phyloP scores from a whole-genome alignment of 1,284 basidiomycete species.

The Melampsora larici-populina region DNA sequence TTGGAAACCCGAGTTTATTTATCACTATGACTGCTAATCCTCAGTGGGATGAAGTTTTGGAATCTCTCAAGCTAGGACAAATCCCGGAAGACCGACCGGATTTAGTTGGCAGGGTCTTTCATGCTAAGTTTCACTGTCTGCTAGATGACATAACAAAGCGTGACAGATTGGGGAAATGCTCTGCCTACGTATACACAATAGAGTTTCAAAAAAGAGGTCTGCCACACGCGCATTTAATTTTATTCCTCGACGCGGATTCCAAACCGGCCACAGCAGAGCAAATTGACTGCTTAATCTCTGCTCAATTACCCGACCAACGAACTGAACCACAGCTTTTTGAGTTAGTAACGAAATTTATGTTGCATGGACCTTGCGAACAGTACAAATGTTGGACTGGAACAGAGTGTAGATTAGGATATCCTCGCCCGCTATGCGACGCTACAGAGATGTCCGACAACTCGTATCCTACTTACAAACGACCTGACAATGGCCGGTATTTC shows the following conservation, averaged over 20 bases:
- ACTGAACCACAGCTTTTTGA: background rate
- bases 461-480: too few species aligned
- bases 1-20: constrained; percentile 55
- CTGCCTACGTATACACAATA: background rate
- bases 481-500: too few species aligned
- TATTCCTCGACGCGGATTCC: background rate
- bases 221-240: constrained; percentile 7
- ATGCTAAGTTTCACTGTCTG: background rate
- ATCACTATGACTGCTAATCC: constrained; percentile 57
- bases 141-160: background rate
- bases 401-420: too few species aligned
- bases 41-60: constrained; percentile 55
- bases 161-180: background rate
- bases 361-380: background rate
- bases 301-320: background rate
- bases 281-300: constrained; percentile 18
- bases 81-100: background rate
- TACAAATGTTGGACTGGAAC: too few species aligned
- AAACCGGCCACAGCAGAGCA: background rate
- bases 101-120: background rate
- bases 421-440: too few species aligned
- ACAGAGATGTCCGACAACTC: too few species aligned
- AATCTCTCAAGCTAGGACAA: background rate
- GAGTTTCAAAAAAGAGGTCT: constrained; percentile 26
- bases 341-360: background rate